These are phyloP conservation scores for Podospora comata DNA, from an alignment of 495 filamentous ascomycete genomes.

Conservation along the genomic window DNA sequence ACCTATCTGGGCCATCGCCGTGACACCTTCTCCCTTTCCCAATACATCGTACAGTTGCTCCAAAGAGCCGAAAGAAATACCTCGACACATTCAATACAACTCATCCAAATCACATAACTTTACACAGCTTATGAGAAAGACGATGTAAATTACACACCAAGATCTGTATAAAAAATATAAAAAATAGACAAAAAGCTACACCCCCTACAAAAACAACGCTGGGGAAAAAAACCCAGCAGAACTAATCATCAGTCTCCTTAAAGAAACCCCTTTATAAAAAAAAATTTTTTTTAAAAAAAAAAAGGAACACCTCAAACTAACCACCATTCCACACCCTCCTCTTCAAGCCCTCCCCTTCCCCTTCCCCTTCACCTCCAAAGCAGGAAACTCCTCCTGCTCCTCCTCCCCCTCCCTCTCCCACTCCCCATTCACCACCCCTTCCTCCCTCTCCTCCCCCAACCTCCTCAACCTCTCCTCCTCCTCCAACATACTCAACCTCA, in stretches of 20 bases:
- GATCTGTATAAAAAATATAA: neutral
- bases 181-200: neutral
- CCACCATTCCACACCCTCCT: neutral
- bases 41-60: no score
- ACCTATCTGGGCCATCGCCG: no score
- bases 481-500: conserved; percentile 82
- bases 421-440: conserved; percentile 22
- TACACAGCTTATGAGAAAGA: no score
- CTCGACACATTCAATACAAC: no score
- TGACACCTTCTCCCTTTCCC: no score
- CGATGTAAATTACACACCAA: no score
- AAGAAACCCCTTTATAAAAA: neutral
- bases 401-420: conserved; percentile 21
- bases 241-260: neutral
- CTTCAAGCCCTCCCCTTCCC: conserved; percentile 38
- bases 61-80: no score
- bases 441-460: conserved; percentile 16
- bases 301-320: neutral
- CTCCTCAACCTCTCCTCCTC: conserved; percentile 49
- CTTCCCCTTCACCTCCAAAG: conserved; percentile 40
- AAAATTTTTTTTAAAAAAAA: no score
- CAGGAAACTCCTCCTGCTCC: conserved; percentile 60
- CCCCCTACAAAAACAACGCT: neutral
- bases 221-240: neutral
- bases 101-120: no score